phyloP scores from a whole-genome alignment of 2,329 filamentous ascomycete species.

The Xylariaceae sp. region DNA sequence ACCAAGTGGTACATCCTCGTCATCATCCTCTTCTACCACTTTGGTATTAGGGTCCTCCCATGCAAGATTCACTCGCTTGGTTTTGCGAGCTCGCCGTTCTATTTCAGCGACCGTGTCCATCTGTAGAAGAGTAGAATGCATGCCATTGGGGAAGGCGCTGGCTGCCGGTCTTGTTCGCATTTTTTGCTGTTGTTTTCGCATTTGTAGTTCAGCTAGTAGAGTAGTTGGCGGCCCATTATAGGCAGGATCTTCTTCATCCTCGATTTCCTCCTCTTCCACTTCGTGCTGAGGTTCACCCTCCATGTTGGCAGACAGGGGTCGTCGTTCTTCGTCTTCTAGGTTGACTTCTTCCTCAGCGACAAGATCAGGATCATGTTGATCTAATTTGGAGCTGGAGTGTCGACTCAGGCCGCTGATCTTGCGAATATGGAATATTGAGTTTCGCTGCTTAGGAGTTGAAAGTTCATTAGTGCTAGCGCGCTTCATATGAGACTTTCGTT shows the following conservation, averaged over 20 bases:
- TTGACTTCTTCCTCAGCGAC: too few species aligned
- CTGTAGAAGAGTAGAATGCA: constrained; percentile 85
- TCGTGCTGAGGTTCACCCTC: constrained; percentile 37
- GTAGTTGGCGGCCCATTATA: constrained; percentile 79
- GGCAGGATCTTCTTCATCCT: constrained; percentile 44
- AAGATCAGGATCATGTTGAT: constrained; percentile 17
- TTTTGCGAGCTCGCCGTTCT: constrained; percentile 69
- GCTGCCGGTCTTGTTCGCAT: constrained; percentile 68
- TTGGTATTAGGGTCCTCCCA: constrained; percentile 61
- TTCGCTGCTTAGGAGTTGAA: constrained; percentile 40
- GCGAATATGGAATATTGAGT: constrained; percentile 47
- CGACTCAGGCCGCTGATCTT: constrained; percentile 36
- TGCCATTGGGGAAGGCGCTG: constrained; percentile 64
- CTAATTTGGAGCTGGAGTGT: constrained; percentile 23
- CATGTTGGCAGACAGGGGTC: constrained; percentile 22
- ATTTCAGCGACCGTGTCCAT: constrained; percentile 87
- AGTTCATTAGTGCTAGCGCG: constrained; percentile 22
- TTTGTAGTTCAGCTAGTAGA: constrained; percentile 83
- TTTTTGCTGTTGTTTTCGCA: constrained; percentile 86
- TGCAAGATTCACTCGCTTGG: constrained; percentile 76
- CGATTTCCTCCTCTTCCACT: constrained; percentile 44
- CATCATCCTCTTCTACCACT: constrained; percentile 24
- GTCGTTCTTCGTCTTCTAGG: constrained; percentile 25
- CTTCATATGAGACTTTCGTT: constrained; percentile 39
- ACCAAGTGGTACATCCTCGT: constrained; percentile 74